Evolutionary conservation across 495 filamentous ascomycete species (phyloP).

Genomic region (Aspergillus diversus): DNA sequence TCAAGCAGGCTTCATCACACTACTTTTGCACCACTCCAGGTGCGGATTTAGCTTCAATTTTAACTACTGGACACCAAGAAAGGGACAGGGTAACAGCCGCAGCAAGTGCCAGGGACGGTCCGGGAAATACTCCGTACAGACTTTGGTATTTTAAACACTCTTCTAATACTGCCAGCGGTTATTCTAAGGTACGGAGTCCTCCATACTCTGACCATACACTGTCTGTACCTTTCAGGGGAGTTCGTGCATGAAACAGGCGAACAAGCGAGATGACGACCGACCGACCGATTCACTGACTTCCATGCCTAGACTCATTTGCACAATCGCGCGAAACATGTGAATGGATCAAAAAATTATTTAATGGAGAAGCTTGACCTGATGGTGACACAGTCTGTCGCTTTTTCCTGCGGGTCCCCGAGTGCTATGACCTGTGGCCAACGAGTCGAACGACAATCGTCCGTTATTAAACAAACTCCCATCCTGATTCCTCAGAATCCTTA

Average conservation of each 20-base stretch:
- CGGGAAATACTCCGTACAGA: not conserved
- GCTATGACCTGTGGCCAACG: conserved; percentile 1
- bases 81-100: not conserved
- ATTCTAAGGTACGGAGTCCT: no score
- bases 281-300: not conserved
- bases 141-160: no score
- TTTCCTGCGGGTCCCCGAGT: not conserved
- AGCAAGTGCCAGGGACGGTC: conserved; percentile 5
- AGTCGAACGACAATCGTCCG: not conserved
- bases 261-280: conserved; percentile 20
- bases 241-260: conserved; percentile 2
- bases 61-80: not conserved
- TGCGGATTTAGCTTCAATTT: not conserved
- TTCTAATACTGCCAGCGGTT: no score
- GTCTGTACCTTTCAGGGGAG: not conserved
- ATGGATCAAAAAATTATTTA: not conserved
- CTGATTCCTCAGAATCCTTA: no score
- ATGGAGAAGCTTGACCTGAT: conserved; percentile 20
- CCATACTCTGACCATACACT: no score
- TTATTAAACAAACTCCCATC: not conserved
- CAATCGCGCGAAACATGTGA: not conserved
- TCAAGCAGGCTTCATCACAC: not conserved
- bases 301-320: conserved; percentile 13
- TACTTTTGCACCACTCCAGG: not conserved
- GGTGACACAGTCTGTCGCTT: conserved; percentile 11